A percentile compares a stretch with the other conserved stretches of the same genome.
Conservation (phyloP, 2,329 filamentous ascomycete species). For the Fusarium denticulatum region DNA sequence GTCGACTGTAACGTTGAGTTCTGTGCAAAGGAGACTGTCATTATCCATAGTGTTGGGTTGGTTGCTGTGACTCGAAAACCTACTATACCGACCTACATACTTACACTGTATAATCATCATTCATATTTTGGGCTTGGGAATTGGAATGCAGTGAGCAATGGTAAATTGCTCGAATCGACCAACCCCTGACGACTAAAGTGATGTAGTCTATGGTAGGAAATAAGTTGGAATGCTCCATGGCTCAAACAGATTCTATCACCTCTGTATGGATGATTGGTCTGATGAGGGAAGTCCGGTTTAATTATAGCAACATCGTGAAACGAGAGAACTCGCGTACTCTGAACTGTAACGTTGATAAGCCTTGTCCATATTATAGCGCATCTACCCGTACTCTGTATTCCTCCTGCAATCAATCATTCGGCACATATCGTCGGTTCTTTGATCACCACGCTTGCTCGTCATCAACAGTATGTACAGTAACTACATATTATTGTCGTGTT, state of each 20-base stretch:
- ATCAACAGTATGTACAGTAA: not conserved
- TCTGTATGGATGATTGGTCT: not conserved
- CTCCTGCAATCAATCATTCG: not conserved
- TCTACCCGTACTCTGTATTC: not conserved
- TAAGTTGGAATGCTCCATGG: not conserved
- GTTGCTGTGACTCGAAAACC: not conserved
- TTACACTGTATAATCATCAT: conserved; percentile 1
- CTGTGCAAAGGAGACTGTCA: not conserved
- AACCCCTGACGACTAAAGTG: not conserved
- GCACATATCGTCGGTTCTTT: not conserved
- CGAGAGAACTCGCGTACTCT: not conserved
- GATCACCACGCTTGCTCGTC: not conserved
- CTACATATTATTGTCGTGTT: not conserved
- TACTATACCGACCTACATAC: not conserved
- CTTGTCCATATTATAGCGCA: not conserved
- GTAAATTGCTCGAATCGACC: not conserved
- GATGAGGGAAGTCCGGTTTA: not conserved
- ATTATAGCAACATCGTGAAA: conserved; percentile 16
- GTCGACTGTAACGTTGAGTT: conserved; percentile 21
- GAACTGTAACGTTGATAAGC: conserved; percentile 4
- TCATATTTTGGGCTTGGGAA: not conserved
- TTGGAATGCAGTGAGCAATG: not conserved
- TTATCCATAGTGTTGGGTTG: conserved; percentile 3
- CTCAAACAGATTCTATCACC: not conserved
- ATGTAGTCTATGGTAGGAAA: not conserved